Conservation (phyloP, 192 early-diverging fungal species). For the Coemansia umbellata region DNA sequence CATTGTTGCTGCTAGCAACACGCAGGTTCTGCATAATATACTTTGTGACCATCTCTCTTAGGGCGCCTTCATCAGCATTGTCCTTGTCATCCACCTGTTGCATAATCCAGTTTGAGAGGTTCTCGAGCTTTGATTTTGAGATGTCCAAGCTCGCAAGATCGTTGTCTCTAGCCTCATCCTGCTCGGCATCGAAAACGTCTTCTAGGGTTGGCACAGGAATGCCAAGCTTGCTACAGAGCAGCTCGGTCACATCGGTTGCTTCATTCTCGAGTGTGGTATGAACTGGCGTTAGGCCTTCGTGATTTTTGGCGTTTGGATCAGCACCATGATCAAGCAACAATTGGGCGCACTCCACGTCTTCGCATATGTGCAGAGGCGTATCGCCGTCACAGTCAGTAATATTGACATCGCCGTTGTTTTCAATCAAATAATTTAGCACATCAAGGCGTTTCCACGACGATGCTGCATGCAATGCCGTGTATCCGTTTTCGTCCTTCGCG, state of each 20-base stretch:
- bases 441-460: conserved; percentile 67
- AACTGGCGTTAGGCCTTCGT: conserved; percentile 54
- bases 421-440: conserved; percentile 63
- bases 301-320: conserved; percentile 58
- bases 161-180: conserved; percentile 15
- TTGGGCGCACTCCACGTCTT: conserved; percentile 64
- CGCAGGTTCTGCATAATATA: conserved; percentile 45
- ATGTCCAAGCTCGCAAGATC: conserved; percentile 22
- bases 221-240: conserved; percentile 53
- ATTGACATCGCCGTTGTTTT: conserved; percentile 62
- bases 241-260: conserved; percentile 61
- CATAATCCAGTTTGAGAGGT: conserved; percentile 60
- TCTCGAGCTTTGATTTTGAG: conserved; percentile 38
- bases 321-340: conserved; percentile 69
- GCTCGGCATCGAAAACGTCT: conserved; percentile 26
- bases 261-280: conserved; percentile 62
- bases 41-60: conserved; percentile 56
- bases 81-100: conserved; percentile 53
- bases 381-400: conserved; percentile 76
- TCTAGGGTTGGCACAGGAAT: conserved; percentile 51
- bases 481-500: conserved; percentile 74
- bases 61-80: conserved; percentile 54
- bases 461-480: conserved; percentile 78
- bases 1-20: conserved; percentile 11
- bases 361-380: conserved; percentile 74